phyloP scores from a whole-genome alignment of 768 basidiomycete species.

The Hygrophorus russula region DNA sequence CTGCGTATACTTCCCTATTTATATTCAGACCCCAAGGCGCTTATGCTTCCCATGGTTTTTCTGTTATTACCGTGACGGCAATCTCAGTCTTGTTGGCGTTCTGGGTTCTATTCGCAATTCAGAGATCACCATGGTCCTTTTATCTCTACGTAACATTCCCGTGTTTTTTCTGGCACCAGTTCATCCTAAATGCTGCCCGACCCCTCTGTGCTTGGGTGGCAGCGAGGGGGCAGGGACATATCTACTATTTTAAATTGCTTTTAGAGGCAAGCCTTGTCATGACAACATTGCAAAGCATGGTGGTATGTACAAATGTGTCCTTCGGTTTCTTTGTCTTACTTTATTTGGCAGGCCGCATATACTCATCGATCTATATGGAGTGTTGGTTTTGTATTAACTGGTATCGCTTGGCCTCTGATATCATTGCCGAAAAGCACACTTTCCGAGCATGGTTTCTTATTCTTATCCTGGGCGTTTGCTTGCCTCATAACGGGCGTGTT shows the following conservation, averaged over 20 bases:
- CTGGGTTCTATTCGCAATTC: conserved; percentile 45
- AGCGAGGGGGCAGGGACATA: not conserved
- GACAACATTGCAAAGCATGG: conserved; percentile 52
- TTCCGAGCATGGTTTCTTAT: conserved; percentile 14
- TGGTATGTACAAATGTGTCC: conserved; percentile 35
- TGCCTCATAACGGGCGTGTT: conserved; percentile 55
- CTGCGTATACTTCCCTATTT: conserved; percentile 49
- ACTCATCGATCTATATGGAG: conserved; percentile 65
- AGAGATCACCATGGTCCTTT: conserved; percentile 59
- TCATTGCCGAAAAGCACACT: conserved; percentile 32
- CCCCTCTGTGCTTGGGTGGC: conserved; percentile 7
- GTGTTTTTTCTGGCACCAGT: conserved; percentile 64
- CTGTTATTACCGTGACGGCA: conserved; percentile 12
- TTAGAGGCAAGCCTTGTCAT: conserved; percentile 23
- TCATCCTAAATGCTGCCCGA: conserved; percentile 20
- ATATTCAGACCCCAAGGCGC: conserved; percentile 35
- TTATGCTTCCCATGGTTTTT: not conserved
- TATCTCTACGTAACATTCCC: conserved; percentile 71
- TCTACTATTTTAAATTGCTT: conserved; percentile 9
- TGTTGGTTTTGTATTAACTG: conserved; percentile 47
- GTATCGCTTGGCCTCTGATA: conserved; percentile 51
- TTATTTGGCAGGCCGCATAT: conserved; percentile 47
- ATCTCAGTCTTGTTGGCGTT: conserved; percentile 21
- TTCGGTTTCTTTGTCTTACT: not conserved
- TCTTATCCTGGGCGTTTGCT: conserved; percentile 31